A percentile compares a stretch with the other conserved stretches of the same genome.
Evolutionary conservation across 305 asterid species (phyloP).

Genomic region (Rubia peregrina): DNA sequence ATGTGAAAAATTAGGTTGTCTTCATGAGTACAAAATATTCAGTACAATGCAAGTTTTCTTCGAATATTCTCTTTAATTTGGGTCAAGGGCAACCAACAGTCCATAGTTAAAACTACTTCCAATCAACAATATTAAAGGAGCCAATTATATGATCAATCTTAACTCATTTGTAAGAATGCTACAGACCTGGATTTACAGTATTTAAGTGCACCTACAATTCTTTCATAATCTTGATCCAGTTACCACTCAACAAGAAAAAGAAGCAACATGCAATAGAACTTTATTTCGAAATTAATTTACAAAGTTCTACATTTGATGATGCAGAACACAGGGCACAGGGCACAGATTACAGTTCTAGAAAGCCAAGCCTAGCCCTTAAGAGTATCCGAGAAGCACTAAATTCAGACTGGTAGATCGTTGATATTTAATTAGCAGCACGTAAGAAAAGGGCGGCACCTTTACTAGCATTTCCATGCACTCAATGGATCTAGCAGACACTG

Average conservation of each 20-base stretch:
- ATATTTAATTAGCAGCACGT: neutral
- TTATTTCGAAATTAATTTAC: neutral
- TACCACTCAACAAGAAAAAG: neutral
- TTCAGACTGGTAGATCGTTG: neutral
- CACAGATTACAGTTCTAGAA: neutral
- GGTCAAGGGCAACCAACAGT: neutral
- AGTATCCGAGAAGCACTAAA: neutral
- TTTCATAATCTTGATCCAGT: neutral
- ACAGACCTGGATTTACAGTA: neutral
- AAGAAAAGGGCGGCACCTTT: conserved; percentile 13
- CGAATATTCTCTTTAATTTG: neutral
- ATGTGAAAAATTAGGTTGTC: neutral
- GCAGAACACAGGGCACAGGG: neutral
- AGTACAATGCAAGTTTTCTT: neutral
- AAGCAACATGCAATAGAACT: neutral
- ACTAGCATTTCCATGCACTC: conserved; percentile 19
- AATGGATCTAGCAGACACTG: conserved; percentile 1
- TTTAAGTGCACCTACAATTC: neutral
- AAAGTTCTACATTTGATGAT: neutral
- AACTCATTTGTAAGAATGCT: neutral
- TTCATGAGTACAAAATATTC: neutral
- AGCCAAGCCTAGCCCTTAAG: neutral
- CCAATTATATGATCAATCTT: neutral
- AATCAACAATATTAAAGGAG: neutral
- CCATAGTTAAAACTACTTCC: neutral